Conservation (phyloP, 1,284 basidiomycete genomes). For the Fomitopsis palustris region DNA sequence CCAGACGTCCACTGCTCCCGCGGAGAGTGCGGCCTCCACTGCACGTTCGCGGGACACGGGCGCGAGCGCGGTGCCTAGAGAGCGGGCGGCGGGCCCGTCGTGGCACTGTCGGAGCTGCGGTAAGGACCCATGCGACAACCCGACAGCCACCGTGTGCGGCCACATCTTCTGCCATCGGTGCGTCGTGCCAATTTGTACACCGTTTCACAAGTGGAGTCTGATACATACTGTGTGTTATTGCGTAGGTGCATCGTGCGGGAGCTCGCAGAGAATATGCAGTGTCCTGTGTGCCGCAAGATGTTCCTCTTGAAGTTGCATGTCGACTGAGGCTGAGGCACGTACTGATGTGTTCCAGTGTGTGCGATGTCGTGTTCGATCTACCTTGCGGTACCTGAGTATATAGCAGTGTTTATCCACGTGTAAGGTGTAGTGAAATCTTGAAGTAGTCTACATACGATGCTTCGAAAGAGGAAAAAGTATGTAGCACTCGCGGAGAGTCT, state of each 20-base stretch:
- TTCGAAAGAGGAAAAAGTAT: too few species aligned
- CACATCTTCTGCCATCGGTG: conserved; percentile 30
- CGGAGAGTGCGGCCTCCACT: background rate
- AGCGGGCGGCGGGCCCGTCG: conserved; percentile 3
- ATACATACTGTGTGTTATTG: background rate
- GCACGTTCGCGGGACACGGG: too few species aligned
- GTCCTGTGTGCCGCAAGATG: conserved; percentile 26
- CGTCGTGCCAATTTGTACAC: too few species aligned
- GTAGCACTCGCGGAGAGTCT: too few species aligned
- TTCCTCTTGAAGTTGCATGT: conserved; percentile 26
- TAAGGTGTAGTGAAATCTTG: too few species aligned
- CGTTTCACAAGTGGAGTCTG: too few species aligned
- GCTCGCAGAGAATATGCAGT: conserved; percentile 23
- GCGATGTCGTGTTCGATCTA: too few species aligned
- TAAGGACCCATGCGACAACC: conserved; percentile 22
- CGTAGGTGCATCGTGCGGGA: conserved; percentile 27
- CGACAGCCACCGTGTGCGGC: conserved; percentile 28
- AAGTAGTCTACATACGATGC: too few species aligned
- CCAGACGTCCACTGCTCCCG: background rate
- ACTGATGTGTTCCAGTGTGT: too few species aligned
- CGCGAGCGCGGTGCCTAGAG: too few species aligned
- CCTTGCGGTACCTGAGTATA: too few species aligned
- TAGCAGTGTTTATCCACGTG: too few species aligned
- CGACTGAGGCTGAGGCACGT: background rate
- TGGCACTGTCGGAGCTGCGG: conserved; percentile 29